A percentile compares a stretch with the other conserved stretches of the same genome.
Conservation (phyloP, 169 alveolate species). For the Toxoplasma gondii region DNA sequence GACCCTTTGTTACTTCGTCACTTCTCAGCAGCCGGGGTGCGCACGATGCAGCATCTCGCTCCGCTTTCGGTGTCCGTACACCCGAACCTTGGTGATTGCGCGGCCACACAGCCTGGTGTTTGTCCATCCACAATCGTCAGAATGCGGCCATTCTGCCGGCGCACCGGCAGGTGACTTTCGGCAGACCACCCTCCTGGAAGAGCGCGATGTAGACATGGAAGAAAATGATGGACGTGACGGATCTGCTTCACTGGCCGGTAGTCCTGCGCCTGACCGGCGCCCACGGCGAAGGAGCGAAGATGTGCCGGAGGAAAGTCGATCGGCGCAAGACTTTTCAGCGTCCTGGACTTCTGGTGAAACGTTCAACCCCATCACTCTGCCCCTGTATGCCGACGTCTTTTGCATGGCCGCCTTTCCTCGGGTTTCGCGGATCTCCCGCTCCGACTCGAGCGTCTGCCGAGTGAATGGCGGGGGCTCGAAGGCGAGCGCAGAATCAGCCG, state of each 20-base stretch:
- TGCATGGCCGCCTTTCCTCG: conserved; percentile 8
- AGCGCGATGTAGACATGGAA: background rate
- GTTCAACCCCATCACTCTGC: background rate
- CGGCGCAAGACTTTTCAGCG: background rate
- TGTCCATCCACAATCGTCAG: background rate
- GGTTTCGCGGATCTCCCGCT: background rate
- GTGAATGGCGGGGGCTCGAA: background rate
- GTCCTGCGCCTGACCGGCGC: too few relatives aligned
- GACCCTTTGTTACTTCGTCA: background rate
- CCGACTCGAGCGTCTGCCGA: background rate
- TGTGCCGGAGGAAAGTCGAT: background rate
- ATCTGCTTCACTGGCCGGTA: too few relatives aligned
- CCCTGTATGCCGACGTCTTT: background rate
- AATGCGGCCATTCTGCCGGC: background rate
- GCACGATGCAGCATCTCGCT: background rate
- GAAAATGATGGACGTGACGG: background rate
- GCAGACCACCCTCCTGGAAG: background rate
- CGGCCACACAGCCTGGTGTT: conserved; percentile 1
- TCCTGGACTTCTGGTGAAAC: background rate
- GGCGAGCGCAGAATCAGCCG: background rate
- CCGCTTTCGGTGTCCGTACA: background rate
- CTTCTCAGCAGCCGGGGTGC: background rate
- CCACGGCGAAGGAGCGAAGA: background rate
- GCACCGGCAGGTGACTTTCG: background rate
- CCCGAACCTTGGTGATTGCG: background rate